Base-by-base conservation (phyloP, 768 basidiomycete genomes). In the Rhodotorula graminis region DNA sequence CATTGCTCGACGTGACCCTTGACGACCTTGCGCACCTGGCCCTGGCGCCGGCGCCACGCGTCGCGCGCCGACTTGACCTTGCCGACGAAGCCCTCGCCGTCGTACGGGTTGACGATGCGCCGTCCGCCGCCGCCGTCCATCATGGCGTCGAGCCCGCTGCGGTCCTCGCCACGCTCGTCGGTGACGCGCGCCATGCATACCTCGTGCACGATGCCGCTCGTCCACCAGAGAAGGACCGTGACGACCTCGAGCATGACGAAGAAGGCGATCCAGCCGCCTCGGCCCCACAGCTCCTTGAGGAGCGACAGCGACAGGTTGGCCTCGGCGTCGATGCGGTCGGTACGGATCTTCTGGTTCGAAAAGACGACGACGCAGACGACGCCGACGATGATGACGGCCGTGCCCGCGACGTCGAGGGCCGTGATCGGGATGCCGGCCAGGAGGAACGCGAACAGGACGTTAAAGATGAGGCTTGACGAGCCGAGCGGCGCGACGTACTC, bases 401-500 rank as follows among this genome's bases (percentile, higher is more conserved):
- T 93, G 25, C 92, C 92, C 89, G 90, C 89, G 49, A 93, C 90
- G 79, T 94, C 92, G 49, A 86, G 89, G 68, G 82, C 86, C 56
- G 90, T 92, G 52, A 94, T 90, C 2, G 91, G 90, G 11, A 89
- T 91, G 50, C 90, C 91, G 12, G 92, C 89, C 70, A 92, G 85
- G 79, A 92, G 58, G 61, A 77, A 87, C 50, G 95, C 95, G 80
- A 73, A 73, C 50, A 96, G 84, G 80, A 96, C 94, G 81, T 98
- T 98, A 84, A 98, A 97, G 67, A 98, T 88, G 73, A 98, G 87
- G 21, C 92, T 91, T 19, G 92, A 90, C 0, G 92, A 92, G 23
- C 95, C 94, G 9, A 98, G 85, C 4, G 94, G 94, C 3, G 95
- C 95, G 67, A 98, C 94, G 80, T 96, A 97, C 87, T 95, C 91